These are phyloP conservation scores for Diddensiella caesifluorescens DNA, from an alignment of 805 yeast species.

Conservation along the genomic window DNA sequence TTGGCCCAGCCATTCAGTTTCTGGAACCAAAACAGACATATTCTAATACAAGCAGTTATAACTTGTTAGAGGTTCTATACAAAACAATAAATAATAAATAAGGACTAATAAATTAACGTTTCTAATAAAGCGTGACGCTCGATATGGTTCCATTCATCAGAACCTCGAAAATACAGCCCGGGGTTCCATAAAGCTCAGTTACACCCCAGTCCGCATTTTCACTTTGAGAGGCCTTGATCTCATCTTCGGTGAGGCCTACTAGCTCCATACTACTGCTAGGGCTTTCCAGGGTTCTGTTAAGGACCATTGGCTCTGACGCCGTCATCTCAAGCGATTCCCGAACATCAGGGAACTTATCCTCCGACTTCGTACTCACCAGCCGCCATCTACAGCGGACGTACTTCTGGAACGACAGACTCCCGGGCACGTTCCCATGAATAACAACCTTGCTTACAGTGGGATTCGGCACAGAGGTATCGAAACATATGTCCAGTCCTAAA, in stretches of 20 bases:
- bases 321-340: slow-evolving; percentile 3
- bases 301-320: slow-evolving; percentile 20
- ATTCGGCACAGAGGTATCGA: slow-evolving; percentile 34
- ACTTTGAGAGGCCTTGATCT: not conserved
- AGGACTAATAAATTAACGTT: not conserved
- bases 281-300: slow-evolving; percentile 24
- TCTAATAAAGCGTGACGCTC: not conserved
- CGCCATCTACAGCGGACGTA: slow-evolving; percentile 49
- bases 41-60: too few species aligned
- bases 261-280: slow-evolving; percentile 28
- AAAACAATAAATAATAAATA: not conserved
- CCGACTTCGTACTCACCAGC: slow-evolving; percentile 22
- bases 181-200: slow-evolving; percentile 21
- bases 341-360: slow-evolving; percentile 9
- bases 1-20: too few species aligned
- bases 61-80: too few species aligned
- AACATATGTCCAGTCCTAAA: slow-evolving; percentile 51
- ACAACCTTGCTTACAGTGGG: slow-evolving; percentile 43
- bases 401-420: slow-evolving; percentile 48
- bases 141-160: slow-evolving; percentile 7
- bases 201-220: slow-evolving; percentile 22
- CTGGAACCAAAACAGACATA: too few species aligned
- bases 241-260: slow-evolving; percentile 20
- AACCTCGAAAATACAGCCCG: slow-evolving; percentile 23
- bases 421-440: slow-evolving; percentile 51